Percentiles rank a stretch among this genome's conserved stretches.
Conservation (phyloP, 139 green algal species). For the Micractinium sp. region DNA sequence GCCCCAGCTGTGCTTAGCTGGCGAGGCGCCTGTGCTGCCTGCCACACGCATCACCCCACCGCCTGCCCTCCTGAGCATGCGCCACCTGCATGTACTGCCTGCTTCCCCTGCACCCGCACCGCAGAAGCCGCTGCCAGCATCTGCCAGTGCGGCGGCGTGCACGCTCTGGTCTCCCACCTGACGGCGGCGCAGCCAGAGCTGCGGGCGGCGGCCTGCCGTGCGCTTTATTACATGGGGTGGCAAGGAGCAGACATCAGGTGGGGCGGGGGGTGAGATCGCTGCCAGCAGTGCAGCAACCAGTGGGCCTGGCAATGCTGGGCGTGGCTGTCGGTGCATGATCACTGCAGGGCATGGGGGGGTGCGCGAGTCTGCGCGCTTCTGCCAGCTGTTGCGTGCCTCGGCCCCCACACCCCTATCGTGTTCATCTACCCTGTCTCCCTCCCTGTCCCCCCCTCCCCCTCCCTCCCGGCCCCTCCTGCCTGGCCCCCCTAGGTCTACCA, state of each 20-base stretch:
- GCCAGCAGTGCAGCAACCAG: not conserved
- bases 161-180: not conserved
- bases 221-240: conserved; percentile 18
- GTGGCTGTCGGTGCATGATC: no score
- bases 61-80: not conserved
- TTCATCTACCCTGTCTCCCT: not conserved
- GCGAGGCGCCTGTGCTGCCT: not conserved
- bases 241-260: not conserved
- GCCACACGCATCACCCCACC: not conserved
- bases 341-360: no score
- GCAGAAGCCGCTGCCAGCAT: conserved; percentile 18
- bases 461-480: no score
- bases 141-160: conserved; percentile 15
- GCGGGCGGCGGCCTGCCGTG: not conserved
- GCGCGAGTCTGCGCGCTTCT: no score
- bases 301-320: no score
- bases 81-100: not conserved
- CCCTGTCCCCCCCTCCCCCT: not conserved
- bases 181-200: not conserved
- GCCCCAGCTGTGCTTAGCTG: no score
- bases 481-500: not conserved
- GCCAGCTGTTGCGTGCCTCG: no score
- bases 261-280: not conserved
- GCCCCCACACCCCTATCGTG: not conserved
- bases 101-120: not conserved